These are phyloP conservation scores for Prunus persica DNA, from an alignment of 306 rosid genomes.

Conservation along the genomic window DNA sequence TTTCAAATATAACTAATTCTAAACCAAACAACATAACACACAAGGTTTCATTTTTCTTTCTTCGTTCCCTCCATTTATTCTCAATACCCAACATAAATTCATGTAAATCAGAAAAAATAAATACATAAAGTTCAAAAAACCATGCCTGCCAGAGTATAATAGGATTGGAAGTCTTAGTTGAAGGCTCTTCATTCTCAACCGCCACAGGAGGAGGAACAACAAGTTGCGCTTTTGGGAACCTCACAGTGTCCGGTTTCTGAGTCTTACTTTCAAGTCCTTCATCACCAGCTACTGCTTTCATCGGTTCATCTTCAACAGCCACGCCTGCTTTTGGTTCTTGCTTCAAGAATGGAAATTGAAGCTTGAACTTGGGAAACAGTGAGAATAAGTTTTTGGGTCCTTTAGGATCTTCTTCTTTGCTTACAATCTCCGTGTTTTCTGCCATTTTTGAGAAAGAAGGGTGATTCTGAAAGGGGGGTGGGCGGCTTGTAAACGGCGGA, in stretches of 20 bases:
- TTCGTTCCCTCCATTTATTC: too few species aligned
- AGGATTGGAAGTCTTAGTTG: slow-evolving; percentile 63
- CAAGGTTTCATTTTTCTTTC: too few species aligned
- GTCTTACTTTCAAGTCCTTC: slow-evolving; percentile 1
- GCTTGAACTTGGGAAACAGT: slow-evolving; percentile 46
- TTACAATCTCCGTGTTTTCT: slow-evolving; percentile 35
- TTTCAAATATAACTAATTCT: background rate
- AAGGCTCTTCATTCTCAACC: slow-evolving; percentile 44
- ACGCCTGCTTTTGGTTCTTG: slow-evolving; percentile 12
- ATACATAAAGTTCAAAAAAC: background rate
- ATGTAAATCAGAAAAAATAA: background rate
- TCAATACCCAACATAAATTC: background rate
- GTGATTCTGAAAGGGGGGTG: background rate
- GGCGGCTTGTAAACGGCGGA: slow-evolving; percentile 26
- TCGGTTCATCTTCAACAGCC: slow-evolving; percentile 8
- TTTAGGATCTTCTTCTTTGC: slow-evolving; percentile 23
- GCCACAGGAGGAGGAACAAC: slow-evolving; percentile 46
- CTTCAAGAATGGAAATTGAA: slow-evolving; percentile 55
- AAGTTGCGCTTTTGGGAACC: slow-evolving; percentile 49
- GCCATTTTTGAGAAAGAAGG: slow-evolving; percentile 36
- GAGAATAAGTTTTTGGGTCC: slow-evolving; percentile 37
- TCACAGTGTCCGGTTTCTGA: slow-evolving; percentile 42
- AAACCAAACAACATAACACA: background rate
- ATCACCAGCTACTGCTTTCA: background rate
- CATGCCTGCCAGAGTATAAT: slow-evolving; percentile 76